These are phyloP conservation scores for Pleurozium schreberi DNA, from an alignment of 225 moss, liverwort and hornwort genomes.

Conservation along the genomic window DNA sequence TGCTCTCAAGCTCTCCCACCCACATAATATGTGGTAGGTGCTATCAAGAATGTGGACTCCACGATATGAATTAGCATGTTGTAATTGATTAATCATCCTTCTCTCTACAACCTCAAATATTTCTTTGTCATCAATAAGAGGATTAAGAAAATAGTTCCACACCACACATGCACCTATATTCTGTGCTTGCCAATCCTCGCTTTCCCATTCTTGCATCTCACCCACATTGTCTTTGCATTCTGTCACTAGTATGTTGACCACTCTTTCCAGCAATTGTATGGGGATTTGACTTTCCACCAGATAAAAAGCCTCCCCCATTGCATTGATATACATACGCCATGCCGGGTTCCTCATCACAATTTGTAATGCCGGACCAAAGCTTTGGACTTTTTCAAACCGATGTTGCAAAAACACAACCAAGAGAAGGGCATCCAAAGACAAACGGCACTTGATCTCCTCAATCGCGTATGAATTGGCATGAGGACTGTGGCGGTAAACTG, in stretches of 20 bases:
- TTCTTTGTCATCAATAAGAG: too few species aligned
- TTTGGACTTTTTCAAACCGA: rapidly evolving
- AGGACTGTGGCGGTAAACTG: neutral
- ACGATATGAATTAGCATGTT: neutral
- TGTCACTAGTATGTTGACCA: neutral
- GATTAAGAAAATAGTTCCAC: rapidly evolving
- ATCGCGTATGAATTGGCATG: neutral
- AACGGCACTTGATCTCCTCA: neutral
- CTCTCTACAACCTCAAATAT: rapidly evolving
- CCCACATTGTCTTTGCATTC: neutral
- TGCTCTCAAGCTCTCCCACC: neutral
- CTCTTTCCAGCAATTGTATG: neutral
- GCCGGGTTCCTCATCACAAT: neutral
- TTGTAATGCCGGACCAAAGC: neutral
- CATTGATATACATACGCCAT: rapidly evolving
- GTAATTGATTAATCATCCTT: rapidly evolving
- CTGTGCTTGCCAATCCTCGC: neutral
- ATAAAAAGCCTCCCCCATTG: rapidly evolving
- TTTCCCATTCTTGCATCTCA: neutral
- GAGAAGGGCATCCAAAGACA: neutral
- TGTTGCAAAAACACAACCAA: rapidly evolving
- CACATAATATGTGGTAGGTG: neutral
- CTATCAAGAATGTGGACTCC: neutral
- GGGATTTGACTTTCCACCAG: neutral
- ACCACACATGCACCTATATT: rapidly evolving